Conservation (phyloP, 2,329 filamentous ascomycete genomes). For the Fusarium sp. region DNA sequence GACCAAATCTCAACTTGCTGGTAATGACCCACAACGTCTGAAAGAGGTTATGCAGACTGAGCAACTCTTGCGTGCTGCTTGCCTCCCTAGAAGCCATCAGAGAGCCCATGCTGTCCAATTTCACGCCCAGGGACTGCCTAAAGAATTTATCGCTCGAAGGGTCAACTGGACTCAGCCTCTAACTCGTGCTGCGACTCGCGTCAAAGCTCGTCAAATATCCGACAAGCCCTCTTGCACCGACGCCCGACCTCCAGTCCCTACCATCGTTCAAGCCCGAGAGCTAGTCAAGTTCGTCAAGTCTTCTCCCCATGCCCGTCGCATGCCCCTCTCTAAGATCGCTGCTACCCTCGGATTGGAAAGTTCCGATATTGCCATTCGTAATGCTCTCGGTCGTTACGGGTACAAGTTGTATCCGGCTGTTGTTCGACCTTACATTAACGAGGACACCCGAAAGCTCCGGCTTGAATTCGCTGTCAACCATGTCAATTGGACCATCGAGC, state of each 20-base stretch:
- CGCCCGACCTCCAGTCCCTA: not conserved
- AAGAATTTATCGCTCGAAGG: not conserved
- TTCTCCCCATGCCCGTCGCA: slow-evolving; percentile 16
- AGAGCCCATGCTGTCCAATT: not conserved
- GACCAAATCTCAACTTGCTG: not conserved
- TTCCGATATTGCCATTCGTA: slow-evolving; percentile 2
- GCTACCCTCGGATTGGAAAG: slow-evolving; percentile 9
- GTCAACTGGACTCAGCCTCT: not conserved
- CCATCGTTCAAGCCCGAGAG: not conserved
- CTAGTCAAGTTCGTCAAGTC: slow-evolving; percentile 22
- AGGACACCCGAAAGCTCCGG: slow-evolving; percentile 12
- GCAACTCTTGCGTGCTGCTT: slow-evolving; percentile 1
- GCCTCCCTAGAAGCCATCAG: not conserved
- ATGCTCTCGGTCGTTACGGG: slow-evolving; percentile 15
- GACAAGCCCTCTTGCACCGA: not conserved
- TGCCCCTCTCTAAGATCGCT: slow-evolving; percentile 7
- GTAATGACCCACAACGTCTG: not conserved
- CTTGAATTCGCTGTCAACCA: slow-evolving; percentile 20
- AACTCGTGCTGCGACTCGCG: not conserved
- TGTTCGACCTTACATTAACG: slow-evolving; percentile 10
- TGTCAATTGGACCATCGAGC: slow-evolving; percentile 21
- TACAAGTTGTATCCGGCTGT: slow-evolving; percentile 24
- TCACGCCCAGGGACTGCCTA: not conserved
- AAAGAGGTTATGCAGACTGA: not conserved
- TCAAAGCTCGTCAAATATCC: not conserved